Evolutionary conservation across 768 basidiomycete genomes (phyloP).

Genomic region (Lepiota brunneoincarnata): DNA sequence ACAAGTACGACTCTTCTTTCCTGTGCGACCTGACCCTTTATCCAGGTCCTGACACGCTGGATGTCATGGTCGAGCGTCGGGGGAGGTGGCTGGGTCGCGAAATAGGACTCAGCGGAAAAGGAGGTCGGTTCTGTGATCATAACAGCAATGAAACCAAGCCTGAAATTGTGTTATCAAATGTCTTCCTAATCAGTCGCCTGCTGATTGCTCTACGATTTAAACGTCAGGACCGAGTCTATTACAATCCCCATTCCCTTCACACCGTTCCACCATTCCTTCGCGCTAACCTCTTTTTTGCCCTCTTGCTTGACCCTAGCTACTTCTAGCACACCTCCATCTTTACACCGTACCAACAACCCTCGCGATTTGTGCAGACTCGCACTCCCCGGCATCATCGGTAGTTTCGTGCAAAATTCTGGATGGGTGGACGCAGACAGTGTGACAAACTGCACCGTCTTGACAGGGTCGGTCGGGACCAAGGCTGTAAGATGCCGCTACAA

Average conservation of each 20-base stretch:
- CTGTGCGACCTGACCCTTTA: constrained; percentile 59
- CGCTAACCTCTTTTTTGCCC: constrained; percentile 49
- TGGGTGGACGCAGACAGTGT: constrained; percentile 14
- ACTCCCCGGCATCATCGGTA: constrained; percentile 32
- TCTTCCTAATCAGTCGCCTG: constrained; percentile 6
- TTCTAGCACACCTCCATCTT: constrained; percentile 45
- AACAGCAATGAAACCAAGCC: neutral
- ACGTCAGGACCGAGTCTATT: constrained; percentile 6
- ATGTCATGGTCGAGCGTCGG: constrained; percentile 67
- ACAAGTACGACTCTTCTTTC: constrained; percentile 87
- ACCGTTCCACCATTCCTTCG: constrained; percentile 82
- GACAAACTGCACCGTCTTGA: constrained; percentile 41
- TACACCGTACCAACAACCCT: constrained; percentile 54
- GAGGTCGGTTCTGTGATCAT: constrained; percentile 35
- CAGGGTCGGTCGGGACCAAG: constrained; percentile 15
- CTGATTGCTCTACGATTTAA: constrained; percentile 2
- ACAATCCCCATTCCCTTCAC: constrained; percentile 24
- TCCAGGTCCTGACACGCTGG: constrained; percentile 61
- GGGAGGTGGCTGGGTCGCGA: constrained; percentile 83
- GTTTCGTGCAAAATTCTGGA: neutral
- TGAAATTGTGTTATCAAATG: constrained; percentile 9
- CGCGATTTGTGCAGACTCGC: constrained; percentile 38
- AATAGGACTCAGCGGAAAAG: constrained; percentile 90
- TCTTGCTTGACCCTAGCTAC: constrained; percentile 62
- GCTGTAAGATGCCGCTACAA: constrained; percentile 15